These are phyloP conservation scores for Nothopassalora personata DNA, from an alignment of 2,329 filamentous ascomycete genomes.

Conservation along the genomic window DNA sequence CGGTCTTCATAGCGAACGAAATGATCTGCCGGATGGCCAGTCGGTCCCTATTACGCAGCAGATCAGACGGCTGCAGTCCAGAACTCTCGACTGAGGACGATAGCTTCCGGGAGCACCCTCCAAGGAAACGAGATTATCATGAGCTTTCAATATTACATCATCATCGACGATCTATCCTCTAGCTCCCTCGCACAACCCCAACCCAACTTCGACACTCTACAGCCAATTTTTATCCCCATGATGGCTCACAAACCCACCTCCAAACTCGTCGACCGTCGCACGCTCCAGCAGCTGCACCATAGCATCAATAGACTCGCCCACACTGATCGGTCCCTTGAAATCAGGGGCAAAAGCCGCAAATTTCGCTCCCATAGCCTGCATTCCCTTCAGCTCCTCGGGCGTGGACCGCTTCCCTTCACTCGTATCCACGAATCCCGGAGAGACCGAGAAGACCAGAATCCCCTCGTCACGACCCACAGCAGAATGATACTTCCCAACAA, in stretches of 20 bases:
- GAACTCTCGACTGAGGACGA: too few relatives aligned
- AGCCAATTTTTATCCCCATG: constrained; percentile 43
- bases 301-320: constrained; percentile 27
- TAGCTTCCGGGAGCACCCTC: too few relatives aligned
- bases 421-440: constrained; percentile 28
- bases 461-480: constrained; percentile 23
- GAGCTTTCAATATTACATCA: too few relatives aligned
- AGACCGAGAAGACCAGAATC: constrained; percentile 25
- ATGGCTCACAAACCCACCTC: constrained; percentile 52
- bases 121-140: too few relatives aligned
- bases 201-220: background rate
- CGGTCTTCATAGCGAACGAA: too few relatives aligned
- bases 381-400: constrained; percentile 24
- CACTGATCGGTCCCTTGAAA: constrained; percentile 26
- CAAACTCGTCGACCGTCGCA: constrained; percentile 42
- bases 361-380: constrained; percentile 29
- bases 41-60: too few relatives aligned
- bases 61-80: too few relatives aligned
- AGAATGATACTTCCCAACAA: constrained; percentile 27
- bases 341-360: constrained; percentile 32
- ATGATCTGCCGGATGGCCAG: too few relatives aligned
- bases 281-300: constrained; percentile 33
- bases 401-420: constrained; percentile 16
- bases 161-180: too few relatives aligned
- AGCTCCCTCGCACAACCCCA: background rate